Evolutionary conservation across 2,329 filamentous ascomycete genomes (phyloP).

Genomic region (Iodosphaeria phyllophila): DNA sequence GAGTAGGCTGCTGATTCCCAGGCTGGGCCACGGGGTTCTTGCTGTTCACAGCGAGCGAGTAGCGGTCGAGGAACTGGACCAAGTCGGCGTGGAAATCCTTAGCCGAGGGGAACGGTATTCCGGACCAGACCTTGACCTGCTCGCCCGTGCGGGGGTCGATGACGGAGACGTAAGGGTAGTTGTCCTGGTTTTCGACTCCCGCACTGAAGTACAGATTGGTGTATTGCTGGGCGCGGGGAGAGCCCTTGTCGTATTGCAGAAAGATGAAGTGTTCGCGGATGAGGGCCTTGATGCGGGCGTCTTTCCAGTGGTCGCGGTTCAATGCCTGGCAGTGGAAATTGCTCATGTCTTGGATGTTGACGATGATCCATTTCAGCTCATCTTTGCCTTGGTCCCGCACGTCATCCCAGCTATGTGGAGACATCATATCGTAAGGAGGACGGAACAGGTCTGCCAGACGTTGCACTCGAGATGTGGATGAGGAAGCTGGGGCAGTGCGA

Average conservation of each 20-base stretch:
- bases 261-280: slow-evolving; percentile 89
- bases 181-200: slow-evolving; percentile 60
- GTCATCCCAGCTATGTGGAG: slow-evolving; percentile 54
- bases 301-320: slow-evolving; percentile 94
- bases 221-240: slow-evolving; percentile 60
- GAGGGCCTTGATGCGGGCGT: slow-evolving; percentile 57
- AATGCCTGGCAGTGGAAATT: slow-evolving; percentile 89
- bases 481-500: slow-evolving; percentile 17
- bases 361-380: slow-evolving; percentile 80
- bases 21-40: slow-evolving; percentile 76
- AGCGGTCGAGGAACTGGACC: slow-evolving; percentile 91
- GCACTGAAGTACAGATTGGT: slow-evolving; percentile 75
- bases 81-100: slow-evolving; percentile 79
- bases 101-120: slow-evolving; percentile 56
- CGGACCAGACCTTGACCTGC: slow-evolving; percentile 92
- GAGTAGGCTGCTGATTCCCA: no score
- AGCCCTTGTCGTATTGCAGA: slow-evolving; percentile 80
- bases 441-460: slow-evolving; percentile 82
- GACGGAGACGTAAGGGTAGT: slow-evolving; percentile 91
- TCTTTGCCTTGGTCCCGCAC: slow-evolving; percentile 76
- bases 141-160: slow-evolving; percentile 91
- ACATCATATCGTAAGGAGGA: slow-evolving; percentile 82
- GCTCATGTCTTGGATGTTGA: slow-evolving; percentile 85
- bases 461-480: slow-evolving; percentile 53
- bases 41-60: slow-evolving; percentile 71